phyloP scores from a whole-genome alignment of 768 basidiomycete genomes.

The Mycena galericulata region DNA sequence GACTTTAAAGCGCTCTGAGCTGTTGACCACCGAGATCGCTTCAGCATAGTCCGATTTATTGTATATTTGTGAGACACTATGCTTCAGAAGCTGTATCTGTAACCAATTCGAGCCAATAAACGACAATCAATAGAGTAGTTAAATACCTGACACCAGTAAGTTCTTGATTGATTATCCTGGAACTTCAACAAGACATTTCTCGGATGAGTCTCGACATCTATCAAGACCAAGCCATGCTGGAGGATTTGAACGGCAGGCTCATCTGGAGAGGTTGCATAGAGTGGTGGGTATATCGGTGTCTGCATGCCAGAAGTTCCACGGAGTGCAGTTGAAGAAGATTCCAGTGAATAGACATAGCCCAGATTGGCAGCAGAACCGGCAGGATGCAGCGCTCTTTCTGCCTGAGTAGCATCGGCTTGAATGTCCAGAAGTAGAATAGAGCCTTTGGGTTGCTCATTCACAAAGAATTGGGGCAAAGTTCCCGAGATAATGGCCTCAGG shows the following conservation, averaged over 20 bases:
- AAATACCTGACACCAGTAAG: conserved; percentile 8
- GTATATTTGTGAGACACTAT: not conserved
- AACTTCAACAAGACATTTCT: conserved; percentile 1
- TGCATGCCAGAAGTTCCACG: not conserved
- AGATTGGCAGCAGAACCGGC: not conserved
- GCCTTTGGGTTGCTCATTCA: not conserved
- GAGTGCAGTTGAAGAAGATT: not conserved
- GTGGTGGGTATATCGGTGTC: not conserved
- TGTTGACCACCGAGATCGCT: not conserved
- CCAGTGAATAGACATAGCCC: not conserved
- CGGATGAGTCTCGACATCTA: not conserved
- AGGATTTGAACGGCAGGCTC: not conserved
- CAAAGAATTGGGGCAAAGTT: not conserved
- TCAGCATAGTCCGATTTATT: not conserved
- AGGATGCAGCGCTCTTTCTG: not conserved
- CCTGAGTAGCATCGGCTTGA: no score
- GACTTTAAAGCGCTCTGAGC: not conserved
- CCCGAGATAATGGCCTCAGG: not conserved
- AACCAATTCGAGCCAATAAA: not conserved
- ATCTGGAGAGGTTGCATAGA: not conserved
- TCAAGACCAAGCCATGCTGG: not conserved
- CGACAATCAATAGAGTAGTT: not conserved
- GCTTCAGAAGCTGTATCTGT: conserved; percentile 1
- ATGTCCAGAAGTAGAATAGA: not conserved
- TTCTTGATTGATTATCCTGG: not conserved